Evolutionary conservation across 23 red algal species (phyloP), one percentile per base, ranked within the genome.

Genomic region (Pyropia haitanensis): DNA sequence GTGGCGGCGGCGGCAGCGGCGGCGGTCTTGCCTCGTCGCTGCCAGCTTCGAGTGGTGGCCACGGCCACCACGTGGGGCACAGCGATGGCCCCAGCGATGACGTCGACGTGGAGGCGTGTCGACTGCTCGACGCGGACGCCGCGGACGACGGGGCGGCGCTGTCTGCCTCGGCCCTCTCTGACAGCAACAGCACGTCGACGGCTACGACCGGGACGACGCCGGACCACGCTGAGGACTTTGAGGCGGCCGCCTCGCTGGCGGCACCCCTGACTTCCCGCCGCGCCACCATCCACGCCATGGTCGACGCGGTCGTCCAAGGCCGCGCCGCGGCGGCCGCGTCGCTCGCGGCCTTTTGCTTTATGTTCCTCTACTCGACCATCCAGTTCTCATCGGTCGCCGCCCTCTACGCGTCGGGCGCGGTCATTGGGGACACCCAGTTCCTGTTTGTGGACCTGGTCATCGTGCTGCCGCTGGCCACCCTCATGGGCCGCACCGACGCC

Each of bases 381-480:
- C 73, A 77, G 29, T 58, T 60, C 26, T 22, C 27, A 12, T 31
- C 56, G 17, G 58, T 63, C 3, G 28, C 58, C n/a, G 14, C 64
- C 26, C 51, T 77, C 14, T 77, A 77, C 60, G 30, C 10, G 2
- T 2, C 44, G 19, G 73, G 73, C 25, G 18, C 49, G 44, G 53
- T 56, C 15, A 53, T 64, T 19, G 39, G 56, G 3, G 73, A 77
- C 18, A 29, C 59, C 16, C 73, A 77, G 59, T 77, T 77, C 27
- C 73, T 77, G 18, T 77, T 64, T 34, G 56, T 64, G 61, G 73
- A 77, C 58, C 73, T 77, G 49, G 18, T 77, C 20, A 27, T 77
- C 5, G 64, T 77, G 26, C 67, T 77, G 16, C 73, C 73, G 27
- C 63, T 77, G 0, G 73, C 49, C 6, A 20, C 64, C 6, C 23